phyloP scores from a whole-genome alignment of 2,329 filamentous ascomycete species.

The Sphaerostilbella broomeana region DNA sequence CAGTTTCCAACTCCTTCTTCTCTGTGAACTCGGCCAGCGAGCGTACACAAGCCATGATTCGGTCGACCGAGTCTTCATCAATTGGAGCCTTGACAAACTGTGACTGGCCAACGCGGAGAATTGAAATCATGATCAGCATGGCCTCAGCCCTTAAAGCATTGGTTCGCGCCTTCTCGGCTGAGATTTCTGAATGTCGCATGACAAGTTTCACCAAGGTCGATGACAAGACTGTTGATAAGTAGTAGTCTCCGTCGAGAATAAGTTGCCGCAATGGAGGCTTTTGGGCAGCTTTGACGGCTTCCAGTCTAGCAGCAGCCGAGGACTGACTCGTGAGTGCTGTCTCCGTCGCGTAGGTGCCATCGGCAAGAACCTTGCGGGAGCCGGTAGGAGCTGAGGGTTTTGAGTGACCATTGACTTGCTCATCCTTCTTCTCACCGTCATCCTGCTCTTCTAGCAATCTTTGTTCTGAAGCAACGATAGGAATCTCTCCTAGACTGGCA shows the following conservation, averaged over 20 bases:
- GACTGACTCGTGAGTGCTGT: slow-evolving; percentile 92
- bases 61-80: slow-evolving; percentile 95
- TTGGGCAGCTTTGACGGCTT: slow-evolving; percentile 93
- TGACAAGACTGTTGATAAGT: slow-evolving; percentile 88
- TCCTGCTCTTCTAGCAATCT: slow-evolving; percentile 81
- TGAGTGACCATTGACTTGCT: slow-evolving; percentile 72
- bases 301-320: slow-evolving; percentile 79
- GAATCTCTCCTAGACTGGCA: slow-evolving; percentile 90
- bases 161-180: slow-evolving; percentile 74
- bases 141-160: slow-evolving; percentile 93
- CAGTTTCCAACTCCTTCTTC: slow-evolving; percentile 83
- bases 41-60: slow-evolving; percentile 95
- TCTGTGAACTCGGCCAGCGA: slow-evolving; percentile 84
- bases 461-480: slow-evolving; percentile 92
- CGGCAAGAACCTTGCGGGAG: slow-evolving; percentile 85
- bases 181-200: slow-evolving; percentile 94
- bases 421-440: slow-evolving; percentile 54
- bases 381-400: slow-evolving; percentile 72
- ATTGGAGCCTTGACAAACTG: slow-evolving; percentile 97
- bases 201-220: slow-evolving; percentile 95
- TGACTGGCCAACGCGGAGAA: slow-evolving; percentile 96
- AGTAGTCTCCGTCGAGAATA: slow-evolving; percentile 96
- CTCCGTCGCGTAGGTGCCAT: slow-evolving; percentile 96
- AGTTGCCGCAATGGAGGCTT: slow-evolving; percentile 93
- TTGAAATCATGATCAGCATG: slow-evolving; percentile 99